Evolutionary conservation across 768 basidiomycete genomes (phyloP), one percentile per base, ranked within the genome.

Genomic region (Mycena haematopus): DNA sequence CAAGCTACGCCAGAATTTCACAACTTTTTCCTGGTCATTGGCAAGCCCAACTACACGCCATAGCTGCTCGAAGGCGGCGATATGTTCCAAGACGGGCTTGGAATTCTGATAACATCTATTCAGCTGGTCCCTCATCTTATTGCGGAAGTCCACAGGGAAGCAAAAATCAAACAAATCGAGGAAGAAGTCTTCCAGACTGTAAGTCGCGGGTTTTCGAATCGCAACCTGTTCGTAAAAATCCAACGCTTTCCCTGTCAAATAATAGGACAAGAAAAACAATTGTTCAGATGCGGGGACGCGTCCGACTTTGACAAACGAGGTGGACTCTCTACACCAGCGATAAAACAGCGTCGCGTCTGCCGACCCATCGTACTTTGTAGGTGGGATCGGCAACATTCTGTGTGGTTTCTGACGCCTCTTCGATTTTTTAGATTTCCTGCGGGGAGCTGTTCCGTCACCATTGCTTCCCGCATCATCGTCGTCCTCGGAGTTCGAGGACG

Each of bases 1-100:
- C 10, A 80, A 62, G 0, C 77, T 75, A 19, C 70, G 66, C 73
- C 77, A 82, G 0, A 80, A 66, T 36, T 74, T 73, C 13, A 74
- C 65, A 0, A 79, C 73, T 14, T 71, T 63, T 14, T 77, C 73
- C 0, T 56, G 62, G 6, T 71, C 50, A 4, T 70, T 69, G 0
- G 70, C 60, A 2, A 71, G 52, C 0, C 77, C 76, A 7, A 79
- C 72, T 2, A 71, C 70, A 1, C 67, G 66, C 50, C 70, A 74
- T 2, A 78, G 35, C 13, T 70, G 70, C 6, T 71, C 66, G 0
- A 80, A 61, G 40, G 77, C 72, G 15, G 74, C 70, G 0, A 74
- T 67, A 58, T 72, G 79, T 1, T 71, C 73, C 0, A 60, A 47
- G 0, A 79, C 75, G 0, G 68, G n/a, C 29, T 31, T 31, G 4